Base-by-base conservation (phyloP, 768 basidiomycete species). In the Podaxis pistillaris region DNA sequence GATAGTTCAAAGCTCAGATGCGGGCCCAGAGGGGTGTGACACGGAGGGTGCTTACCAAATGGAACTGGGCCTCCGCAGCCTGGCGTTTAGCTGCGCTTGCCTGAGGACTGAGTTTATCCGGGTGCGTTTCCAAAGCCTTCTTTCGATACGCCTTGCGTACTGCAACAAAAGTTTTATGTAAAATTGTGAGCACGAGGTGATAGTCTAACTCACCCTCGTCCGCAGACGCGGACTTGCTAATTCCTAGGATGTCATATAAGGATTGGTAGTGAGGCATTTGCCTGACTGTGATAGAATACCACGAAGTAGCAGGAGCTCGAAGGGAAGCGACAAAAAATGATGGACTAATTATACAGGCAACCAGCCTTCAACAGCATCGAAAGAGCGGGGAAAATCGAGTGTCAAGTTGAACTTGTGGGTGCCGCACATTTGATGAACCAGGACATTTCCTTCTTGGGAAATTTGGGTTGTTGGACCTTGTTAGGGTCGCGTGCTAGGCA, bases 61-160 rank as follows among this genome's bases (percentile, higher is more conserved):
- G 86, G 66, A 90, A 90, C 64, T 79, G 81, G 41, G 79, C 78
- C 67, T 84, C 83, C 7, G 88, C 84, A 19, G 69, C 75, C 60
- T 80, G 78, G 68, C 82, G 85, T 63, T 84, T 82, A 61, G 77
- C 73, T 49, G 81, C 79, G 47, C 74, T 81, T 7, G 84, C 83
- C 33, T 73, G 73, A 40, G 81, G 85, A 11, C 83, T 83, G 52
- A 89, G 81, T 67, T 88, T 89, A 67, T 90, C 89, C 9, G 89
- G 89, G 69, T 90, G 89, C 1, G 89, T 90, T 70, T 87, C 86
- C 28, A 90, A 76, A 9, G 83, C 87, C 67, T 82, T 85, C 64
- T 81, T 82, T 68, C 83, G 86, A 71, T 89, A 90, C 1, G 87
- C 88, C 67, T 79, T 85, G 56, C 86, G 84, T 61, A 90, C 89